Evolutionary conservation across 2,329 filamentous ascomycete genomes (phyloP), one percentile per base, ranked within the genome.

Genomic region (Paraphaeosphaeria minitans): DNA sequence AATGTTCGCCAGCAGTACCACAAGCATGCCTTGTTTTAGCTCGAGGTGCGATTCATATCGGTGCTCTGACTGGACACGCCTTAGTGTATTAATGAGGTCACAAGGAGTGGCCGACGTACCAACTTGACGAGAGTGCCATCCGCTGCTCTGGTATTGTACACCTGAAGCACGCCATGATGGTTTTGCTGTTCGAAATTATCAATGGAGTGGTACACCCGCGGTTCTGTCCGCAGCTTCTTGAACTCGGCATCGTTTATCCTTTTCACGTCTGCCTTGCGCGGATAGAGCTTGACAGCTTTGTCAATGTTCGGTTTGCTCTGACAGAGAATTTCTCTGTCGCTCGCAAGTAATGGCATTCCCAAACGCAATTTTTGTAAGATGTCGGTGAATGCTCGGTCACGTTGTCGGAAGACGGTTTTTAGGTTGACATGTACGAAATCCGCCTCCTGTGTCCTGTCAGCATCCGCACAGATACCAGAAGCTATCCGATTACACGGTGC

Each of bases 351-450:
- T 0, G 64, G 57, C 10, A 75, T 61, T 1, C 85, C 84, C 10
- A 83, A 74, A 0, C 85, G 79, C 47, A 82, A 82, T 56, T 82
- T 85, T 37, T 87, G 79, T 1, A 89, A 77, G 49, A 87, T 82
- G 2, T 72, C 70, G 57, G 87, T 82, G 66, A 88, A 88, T 0
- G 66, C 65, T 39, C 70, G 56, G 59, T 89, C 85, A 5, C 66
- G 80, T 59, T 89, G 86, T 6, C 87, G 81, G 65, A 87, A 84
- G 2, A 88, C 84, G 3, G 81, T 76, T 1, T 74, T 81, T 0
- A 89, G 76, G 8, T 85, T 78, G 1, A 87, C 74, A 58, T 85
- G 78, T 1, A 68, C 69, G 64, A 89, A 88, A 1, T 81, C 64
- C 60, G 84, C 84, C 45, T 82, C 33, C 48, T 51, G 19, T 16